A percentile compares a stretch with the other conserved stretches of the same genome.
Evolutionary conservation across 2,329 filamentous ascomycete species (phyloP).

Genomic region (Helminthosporium solani): DNA sequence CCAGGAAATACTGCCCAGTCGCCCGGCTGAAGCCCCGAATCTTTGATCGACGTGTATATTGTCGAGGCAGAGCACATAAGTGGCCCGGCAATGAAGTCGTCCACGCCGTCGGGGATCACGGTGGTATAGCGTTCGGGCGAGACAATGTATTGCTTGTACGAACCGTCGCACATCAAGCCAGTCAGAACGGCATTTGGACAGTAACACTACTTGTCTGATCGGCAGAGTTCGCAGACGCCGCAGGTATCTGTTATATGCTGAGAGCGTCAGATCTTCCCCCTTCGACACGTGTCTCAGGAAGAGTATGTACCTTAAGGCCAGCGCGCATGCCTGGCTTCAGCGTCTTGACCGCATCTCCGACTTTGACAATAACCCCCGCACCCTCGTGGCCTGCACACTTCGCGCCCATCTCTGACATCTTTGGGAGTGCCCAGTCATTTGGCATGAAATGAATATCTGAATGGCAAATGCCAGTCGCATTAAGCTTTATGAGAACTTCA

Average conservation of each 20-base stretch:
- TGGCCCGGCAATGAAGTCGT: conserved; percentile 58
- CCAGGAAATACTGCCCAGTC: conserved; percentile 54
- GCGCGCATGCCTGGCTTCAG: conserved; percentile 45
- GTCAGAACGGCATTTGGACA: conserved; percentile 50
- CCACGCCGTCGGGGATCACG: conserved; percentile 57
- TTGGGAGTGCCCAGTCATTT: conserved; percentile 51
- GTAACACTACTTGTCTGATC: conserved; percentile 56
- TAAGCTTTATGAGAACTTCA: conserved; percentile 59
- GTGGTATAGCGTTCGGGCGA: conserved; percentile 57
- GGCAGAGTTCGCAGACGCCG: conserved; percentile 50
- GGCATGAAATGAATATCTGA: conserved; percentile 60
- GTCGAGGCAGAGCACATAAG: conserved; percentile 63
- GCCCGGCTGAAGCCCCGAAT: conserved; percentile 50
- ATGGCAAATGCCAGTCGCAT: conserved; percentile 59
- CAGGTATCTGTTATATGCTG: conserved; percentile 32
- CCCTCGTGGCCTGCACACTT: conserved; percentile 58
- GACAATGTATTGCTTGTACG: conserved; percentile 61
- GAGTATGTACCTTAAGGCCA: conserved; percentile 34
- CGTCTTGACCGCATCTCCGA: conserved; percentile 55
- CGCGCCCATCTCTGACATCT: conserved; percentile 44
- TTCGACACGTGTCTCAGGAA: background rate
- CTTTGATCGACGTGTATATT: conserved; percentile 58
- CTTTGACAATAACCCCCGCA: conserved; percentile 58
- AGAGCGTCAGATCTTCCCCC: background rate
- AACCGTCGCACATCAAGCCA: conserved; percentile 47